Evolutionary conservation across 2,329 filamentous ascomycete species (phyloP).

Genomic region (Aureobasidium uvarum): DNA sequence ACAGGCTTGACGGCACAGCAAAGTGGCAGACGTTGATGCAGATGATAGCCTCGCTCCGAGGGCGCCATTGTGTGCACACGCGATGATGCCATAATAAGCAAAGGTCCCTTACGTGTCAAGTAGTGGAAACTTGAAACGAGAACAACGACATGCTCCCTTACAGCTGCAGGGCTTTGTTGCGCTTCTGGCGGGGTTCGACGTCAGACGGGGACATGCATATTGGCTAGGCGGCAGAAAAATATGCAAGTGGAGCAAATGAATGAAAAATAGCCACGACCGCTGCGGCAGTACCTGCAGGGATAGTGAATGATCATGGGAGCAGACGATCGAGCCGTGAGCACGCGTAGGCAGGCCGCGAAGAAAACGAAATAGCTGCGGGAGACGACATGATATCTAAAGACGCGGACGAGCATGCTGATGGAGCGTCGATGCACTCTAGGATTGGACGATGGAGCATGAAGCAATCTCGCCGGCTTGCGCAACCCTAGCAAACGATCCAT

Average conservation of each 20-base stretch:
- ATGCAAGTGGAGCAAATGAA: constrained; percentile 15
- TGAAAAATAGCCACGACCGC: constrained; percentile 16
- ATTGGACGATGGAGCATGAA: constrained; percentile 5
- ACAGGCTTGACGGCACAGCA: background rate
- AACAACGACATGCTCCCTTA: constrained; percentile 18
- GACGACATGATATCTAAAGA: constrained; percentile 5
- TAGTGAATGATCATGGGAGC: constrained; percentile 16
- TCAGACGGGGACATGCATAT: constrained; percentile 7
- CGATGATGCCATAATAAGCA: constrained; percentile 20
- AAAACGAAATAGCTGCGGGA: constrained; percentile 8
- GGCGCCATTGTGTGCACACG: constrained; percentile 20
- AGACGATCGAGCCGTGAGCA: constrained; percentile 16
- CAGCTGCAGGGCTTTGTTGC: constrained; percentile 19
- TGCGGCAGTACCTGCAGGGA: constrained; percentile 27
- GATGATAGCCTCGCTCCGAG: background rate
- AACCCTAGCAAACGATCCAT: constrained; percentile 25
- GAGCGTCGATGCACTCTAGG: background rate
- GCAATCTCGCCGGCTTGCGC: constrained; percentile 21
- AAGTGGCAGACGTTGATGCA: constrained; percentile 10
- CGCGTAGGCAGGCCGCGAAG: constrained; percentile 6
- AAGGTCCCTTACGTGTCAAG: constrained; percentile 11
- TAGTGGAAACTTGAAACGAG: constrained; percentile 26
- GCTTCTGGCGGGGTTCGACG: constrained; percentile 13
- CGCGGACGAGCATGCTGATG: constrained; percentile 7
- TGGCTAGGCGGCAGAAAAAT: constrained; percentile 9